These are phyloP conservation scores for Myriosclerotinia curreyana DNA, from an alignment of 2,329 filamentous ascomycete species.

Conservation along the genomic window DNA sequence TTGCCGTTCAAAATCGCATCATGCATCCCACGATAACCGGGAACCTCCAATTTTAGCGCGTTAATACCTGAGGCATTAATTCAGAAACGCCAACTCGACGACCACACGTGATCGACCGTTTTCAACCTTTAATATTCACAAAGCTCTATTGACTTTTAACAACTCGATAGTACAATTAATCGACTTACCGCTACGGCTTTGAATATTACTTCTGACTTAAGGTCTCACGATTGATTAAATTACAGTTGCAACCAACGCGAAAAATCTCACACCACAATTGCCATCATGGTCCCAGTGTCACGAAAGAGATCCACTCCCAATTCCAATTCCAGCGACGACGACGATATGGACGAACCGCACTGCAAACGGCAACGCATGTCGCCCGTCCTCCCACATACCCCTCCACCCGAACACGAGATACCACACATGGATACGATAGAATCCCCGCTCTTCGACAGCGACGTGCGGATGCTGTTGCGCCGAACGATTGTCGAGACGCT, in stretches of 20 bases:
- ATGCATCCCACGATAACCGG: constrained; percentile 22
- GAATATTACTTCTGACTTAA: not conserved
- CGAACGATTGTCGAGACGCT: constrained; percentile 56
- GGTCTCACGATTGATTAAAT: not conserved
- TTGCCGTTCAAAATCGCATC: constrained; percentile 31
- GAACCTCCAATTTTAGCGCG: constrained; percentile 7
- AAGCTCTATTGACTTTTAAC: not conserved
- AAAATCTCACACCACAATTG: constrained; percentile 1
- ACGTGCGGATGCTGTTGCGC: constrained; percentile 43
- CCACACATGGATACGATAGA: constrained; percentile 8
- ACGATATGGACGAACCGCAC: constrained; percentile 31
- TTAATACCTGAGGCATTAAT: constrained; percentile 8
- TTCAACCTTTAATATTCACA: constrained; percentile 8
- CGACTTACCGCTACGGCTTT: not conserved
- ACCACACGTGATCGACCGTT: constrained; percentile 6
- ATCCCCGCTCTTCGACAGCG: constrained; percentile 34
- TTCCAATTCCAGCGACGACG: constrained; percentile 34
- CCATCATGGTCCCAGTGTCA: constrained; percentile 26
- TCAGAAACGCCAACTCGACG: not conserved
- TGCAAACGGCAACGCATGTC: constrained; percentile 34
- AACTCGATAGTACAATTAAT: not conserved
- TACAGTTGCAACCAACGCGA: not conserved
- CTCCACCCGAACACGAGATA: constrained; percentile 31
- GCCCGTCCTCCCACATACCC: constrained; percentile 29
- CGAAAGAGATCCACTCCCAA: constrained; percentile 34